Conservation (phyloP, 441 rosid species). For the Kokia cookei region DNA sequence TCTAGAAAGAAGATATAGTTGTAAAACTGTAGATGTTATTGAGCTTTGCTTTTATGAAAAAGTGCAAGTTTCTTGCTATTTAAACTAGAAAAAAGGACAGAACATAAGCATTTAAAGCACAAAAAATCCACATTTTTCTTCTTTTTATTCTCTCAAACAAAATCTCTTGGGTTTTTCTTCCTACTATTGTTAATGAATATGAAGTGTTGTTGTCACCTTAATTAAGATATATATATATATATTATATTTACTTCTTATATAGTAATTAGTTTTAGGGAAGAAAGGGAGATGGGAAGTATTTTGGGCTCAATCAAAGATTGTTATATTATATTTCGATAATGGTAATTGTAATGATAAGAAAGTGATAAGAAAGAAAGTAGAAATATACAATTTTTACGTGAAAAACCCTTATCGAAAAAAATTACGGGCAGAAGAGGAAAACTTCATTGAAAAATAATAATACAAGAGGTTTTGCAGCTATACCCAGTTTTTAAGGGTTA, state of each 20-base stretch:
- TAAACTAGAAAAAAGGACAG: slow-evolving; percentile 2
- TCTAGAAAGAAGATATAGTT: not conserved
- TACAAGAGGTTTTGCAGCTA: too few relatives aligned
- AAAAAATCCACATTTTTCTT: not conserved
- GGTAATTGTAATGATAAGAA: too few relatives aligned
- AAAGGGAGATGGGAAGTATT: not conserved
- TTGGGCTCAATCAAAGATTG: not conserved
- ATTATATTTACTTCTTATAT: not conserved
- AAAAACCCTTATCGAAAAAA: too few relatives aligned
- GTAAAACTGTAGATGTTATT: not conserved
- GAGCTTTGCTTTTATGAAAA: not conserved
- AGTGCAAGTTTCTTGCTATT: not conserved
- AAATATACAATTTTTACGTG: too few relatives aligned
- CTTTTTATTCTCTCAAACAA: not conserved
- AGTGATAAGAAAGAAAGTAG: too few relatives aligned
- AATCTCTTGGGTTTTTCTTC: not conserved
- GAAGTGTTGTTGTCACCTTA: not conserved
- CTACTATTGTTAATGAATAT: not conserved
- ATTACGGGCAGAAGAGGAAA: too few relatives aligned
- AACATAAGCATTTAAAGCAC: not conserved
- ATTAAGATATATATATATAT: not conserved
- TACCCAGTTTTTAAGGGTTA: too few relatives aligned
- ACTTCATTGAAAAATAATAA: too few relatives aligned
- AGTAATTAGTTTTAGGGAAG: not conserved
- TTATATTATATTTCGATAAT: too few relatives aligned